Conservation (phyloP, 129 eudicot species). For the Logfia minima region DNA sequence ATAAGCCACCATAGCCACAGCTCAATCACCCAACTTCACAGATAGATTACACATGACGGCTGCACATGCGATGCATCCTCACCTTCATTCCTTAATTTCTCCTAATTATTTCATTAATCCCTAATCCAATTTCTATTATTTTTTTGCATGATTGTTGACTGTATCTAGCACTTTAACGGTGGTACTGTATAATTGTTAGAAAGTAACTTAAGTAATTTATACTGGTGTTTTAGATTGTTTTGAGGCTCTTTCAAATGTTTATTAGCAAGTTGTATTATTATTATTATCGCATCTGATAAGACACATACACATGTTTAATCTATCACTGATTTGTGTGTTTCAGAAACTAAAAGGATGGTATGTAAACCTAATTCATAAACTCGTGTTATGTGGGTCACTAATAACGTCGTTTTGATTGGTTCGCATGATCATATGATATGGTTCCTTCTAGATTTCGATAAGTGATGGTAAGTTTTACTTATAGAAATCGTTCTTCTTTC, state of each 20-base stretch:
- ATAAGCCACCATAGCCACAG: slow-evolving; percentile 46
- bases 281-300: background rate
- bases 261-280: background rate
- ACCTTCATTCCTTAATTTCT: slow-evolving; percentile 27
- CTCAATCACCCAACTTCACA: slow-evolving; percentile 49
- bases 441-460: background rate
- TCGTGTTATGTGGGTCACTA: slow-evolving; percentile 24
- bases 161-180: too few species aligned
- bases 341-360: background rate
- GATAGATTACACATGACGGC: slow-evolving; percentile 49
- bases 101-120: slow-evolving; percentile 15
- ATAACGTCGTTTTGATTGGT: background rate
- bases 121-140: background rate
- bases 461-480: slow-evolving; percentile 9
- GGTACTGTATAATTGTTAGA: background rate
- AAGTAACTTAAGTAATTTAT: too few species aligned
- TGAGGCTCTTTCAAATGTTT: background rate
- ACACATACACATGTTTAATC: background rate
- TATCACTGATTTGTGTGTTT: slow-evolving; percentile 2
- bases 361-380: background rate
- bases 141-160: background rate
- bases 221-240: background rate
- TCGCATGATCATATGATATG: slow-evolving; percentile 6
- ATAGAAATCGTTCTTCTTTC: background rate
- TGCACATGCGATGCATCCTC: slow-evolving; percentile 19